Evolutionary conservation across 805 yeast genomes (phyloP).

Genomic region (Starmera amethionina): DNA sequence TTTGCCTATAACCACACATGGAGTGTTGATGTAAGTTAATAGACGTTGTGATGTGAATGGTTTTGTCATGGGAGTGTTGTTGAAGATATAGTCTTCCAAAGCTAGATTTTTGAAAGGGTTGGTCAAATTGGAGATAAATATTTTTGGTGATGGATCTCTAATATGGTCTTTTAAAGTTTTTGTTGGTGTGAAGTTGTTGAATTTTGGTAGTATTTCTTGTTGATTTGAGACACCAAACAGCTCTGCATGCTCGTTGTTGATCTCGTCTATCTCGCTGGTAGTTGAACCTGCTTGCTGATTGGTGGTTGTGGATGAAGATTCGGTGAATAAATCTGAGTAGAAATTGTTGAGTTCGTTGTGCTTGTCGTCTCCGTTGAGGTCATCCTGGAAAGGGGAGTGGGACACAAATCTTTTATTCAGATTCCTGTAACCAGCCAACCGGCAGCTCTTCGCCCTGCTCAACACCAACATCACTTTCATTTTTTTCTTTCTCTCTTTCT

Average conservation of each 20-base stretch:
- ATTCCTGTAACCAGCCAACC: too few relatives aligned
- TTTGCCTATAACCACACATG: constrained; percentile 91
- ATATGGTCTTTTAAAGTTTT: constrained; percentile 16
- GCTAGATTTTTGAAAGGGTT: constrained; percentile 76
- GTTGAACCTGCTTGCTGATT: background rate
- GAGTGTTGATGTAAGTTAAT: constrained; percentile 63
- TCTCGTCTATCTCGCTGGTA: constrained; percentile 20
- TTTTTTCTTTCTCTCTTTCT: too few relatives aligned
- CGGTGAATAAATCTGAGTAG: constrained; percentile 26
- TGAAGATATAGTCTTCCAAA: constrained; percentile 70
- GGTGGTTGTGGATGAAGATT: background rate
- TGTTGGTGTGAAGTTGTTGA: constrained; percentile 4
- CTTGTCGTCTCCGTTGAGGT: constrained; percentile 12
- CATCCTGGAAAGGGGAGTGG: constrained; percentile 2
- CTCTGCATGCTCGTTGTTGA: constrained; percentile 24
- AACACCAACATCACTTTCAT: too few relatives aligned
- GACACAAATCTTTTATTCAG: too few relatives aligned
- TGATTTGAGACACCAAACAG: constrained; percentile 12
- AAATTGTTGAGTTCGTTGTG: constrained; percentile 23
- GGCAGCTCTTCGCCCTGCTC: too few relatives aligned
- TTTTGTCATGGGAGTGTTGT: constrained; percentile 40
- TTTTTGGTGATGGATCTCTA: constrained; percentile 29
- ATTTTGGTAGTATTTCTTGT: background rate
- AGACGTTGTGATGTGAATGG: constrained; percentile 35
- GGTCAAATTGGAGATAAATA: constrained; percentile 45